Conservation (phyloP, 768 basidiomycete species). For the Phlebiopsis gigantea region DNA sequence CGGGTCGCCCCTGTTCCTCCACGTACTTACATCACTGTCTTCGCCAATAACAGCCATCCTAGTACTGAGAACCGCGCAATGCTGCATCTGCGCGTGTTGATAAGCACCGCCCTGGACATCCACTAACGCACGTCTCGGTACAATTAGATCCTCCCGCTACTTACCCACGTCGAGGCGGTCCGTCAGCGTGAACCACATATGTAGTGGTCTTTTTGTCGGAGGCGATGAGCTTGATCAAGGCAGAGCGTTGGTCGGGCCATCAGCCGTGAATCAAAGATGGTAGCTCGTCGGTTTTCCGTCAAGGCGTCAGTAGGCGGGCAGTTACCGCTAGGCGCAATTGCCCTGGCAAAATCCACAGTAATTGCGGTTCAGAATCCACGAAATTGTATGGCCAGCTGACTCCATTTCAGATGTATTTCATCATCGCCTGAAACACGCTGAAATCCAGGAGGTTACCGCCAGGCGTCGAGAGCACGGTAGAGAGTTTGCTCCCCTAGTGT, state of each 20-base stretch:
- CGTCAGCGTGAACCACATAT: background rate
- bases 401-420: background rate
- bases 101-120: background rate
- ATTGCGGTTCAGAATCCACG: background rate
- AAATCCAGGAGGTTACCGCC: background rate
- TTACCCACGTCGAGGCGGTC: background rate
- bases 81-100: background rate
- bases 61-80: slow-evolving; percentile 6
- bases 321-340: background rate
- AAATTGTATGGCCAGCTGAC: background rate
- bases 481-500: background rate
- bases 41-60: slow-evolving; percentile 8
- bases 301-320: background rate
- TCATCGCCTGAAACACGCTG: background rate
- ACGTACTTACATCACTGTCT: background rate
- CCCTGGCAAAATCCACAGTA: background rate
- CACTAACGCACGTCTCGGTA: background rate
- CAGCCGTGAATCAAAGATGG: background rate
- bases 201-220: background rate
- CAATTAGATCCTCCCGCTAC: background rate
- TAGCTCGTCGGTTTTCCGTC: background rate
- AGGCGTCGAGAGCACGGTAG: background rate
- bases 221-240: background rate
- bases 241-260: background rate
- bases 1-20: background rate